Evolutionary conservation across 2,329 filamentous ascomycete genomes (phyloP), one percentile per base, ranked within the genome.

Genomic region (Epichloe amarillans): DNA sequence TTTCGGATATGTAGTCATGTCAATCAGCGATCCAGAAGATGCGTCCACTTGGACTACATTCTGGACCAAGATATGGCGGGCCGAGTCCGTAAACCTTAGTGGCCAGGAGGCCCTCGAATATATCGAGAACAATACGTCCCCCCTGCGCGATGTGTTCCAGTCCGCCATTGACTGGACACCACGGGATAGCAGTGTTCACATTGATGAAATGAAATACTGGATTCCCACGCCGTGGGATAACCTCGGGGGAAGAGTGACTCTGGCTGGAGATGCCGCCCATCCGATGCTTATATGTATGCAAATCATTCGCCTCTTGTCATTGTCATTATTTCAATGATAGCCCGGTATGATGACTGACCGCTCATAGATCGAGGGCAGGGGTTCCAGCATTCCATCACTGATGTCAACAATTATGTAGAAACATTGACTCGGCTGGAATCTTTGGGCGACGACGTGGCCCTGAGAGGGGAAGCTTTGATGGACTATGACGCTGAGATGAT

Each of bases 311-410:
- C 4, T n/a, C 30, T 10, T 11, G 11, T 8, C 14, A 30, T 15
- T 36, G n/a, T 4, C 21, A 7, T 14, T n/a, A 11, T 4, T 17
- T 42, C 19, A 30, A 14, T 17, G 2, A 15, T 49, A 7, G 40
- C 10, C 17, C 17, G n/a, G 39, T 14, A 47, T 19, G 26, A 8
- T 41, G n/a, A 33, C 47, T 46, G 33, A 50, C 30, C 17, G n/a
- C n/a, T 26, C 17, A 36, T 14, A 66, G 64, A 67, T 54, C 66
- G 70, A n/a, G 71, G 70, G 0, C 71, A 74, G 55, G 70, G 70
- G 7, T 64, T 70, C 37, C 71, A 74, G 52, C 67, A 72, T 53
- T 65, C 64, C 33, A 67, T 73, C 41, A 58, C 59, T 1, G 71
- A 73, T 49, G 69, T 64, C 11, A 56, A 61, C 36, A 65, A 68